Percentiles rank a stretch among this genome's conserved stretches.
Conservation (phyloP, 768 basidiomycete genomes). For the Podaxis sp. region DNA sequence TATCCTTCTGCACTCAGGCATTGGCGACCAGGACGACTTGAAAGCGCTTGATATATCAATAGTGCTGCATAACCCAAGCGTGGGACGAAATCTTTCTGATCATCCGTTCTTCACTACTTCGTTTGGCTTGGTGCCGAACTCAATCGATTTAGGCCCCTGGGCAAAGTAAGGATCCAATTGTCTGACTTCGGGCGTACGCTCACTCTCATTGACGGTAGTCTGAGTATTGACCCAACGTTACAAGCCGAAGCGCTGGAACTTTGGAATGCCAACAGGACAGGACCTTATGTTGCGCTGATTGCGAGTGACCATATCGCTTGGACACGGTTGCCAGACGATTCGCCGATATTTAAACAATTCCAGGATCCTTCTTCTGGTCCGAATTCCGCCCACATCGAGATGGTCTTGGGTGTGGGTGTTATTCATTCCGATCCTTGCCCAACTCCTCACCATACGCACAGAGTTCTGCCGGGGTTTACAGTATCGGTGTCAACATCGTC, state of each 20-base stretch:
- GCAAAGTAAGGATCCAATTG: not conserved
- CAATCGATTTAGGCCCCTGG: conserved; percentile 11
- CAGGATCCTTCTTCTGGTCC: conserved; percentile 13
- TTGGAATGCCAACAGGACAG: conserved; percentile 15
- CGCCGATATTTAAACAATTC: not conserved
- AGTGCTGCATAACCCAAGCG: conserved; percentile 25
- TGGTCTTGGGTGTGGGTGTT: conserved; percentile 3
- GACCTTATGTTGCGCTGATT: not conserved
- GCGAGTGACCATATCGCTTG: conserved; percentile 12
- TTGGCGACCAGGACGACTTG: conserved; percentile 18
- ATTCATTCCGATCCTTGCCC: not conserved
- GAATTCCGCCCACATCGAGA: conserved; percentile 15
- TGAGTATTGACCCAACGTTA: not conserved
- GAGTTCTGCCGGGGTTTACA: conserved; percentile 20
- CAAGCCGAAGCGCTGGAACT: conserved; percentile 10
- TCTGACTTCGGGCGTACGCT: not conserved
- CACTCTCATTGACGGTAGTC: not conserved
- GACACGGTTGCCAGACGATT: conserved; percentile 8
- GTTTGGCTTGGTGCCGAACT: not conserved
- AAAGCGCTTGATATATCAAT: conserved; percentile 19
- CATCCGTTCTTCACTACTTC: conserved; percentile 14
- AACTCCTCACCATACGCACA: not conserved
- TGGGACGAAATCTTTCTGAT: conserved; percentile 29
- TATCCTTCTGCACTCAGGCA: conserved; percentile 19
- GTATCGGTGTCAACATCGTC: conserved; percentile 20